phyloP scores from a whole-genome alignment of 305 asterid genomes.

The Fraxinus sp. region DNA sequence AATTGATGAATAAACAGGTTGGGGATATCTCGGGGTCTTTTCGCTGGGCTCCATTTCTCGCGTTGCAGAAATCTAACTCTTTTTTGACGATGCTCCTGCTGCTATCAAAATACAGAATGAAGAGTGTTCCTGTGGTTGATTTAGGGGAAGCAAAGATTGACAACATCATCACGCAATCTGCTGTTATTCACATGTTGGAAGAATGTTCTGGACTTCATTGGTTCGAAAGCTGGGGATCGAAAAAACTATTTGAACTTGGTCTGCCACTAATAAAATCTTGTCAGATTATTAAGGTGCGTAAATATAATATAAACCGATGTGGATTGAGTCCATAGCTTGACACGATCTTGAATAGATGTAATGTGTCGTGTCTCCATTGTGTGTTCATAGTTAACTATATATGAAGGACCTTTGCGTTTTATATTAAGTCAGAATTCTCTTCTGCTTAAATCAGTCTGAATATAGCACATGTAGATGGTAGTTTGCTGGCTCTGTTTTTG shows the following conservation, averaged over 20 bases:
- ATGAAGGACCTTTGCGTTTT: not conserved
- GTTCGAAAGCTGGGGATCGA: conserved; percentile 97
- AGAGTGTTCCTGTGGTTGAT: conserved; percentile 90
- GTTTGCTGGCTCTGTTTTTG: not conserved
- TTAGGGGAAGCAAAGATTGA: conserved; percentile 76
- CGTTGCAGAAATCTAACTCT: conserved; percentile 85
- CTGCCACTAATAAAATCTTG: conserved; percentile 71
- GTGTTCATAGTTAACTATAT: not conserved
- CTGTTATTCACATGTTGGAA: conserved; percentile 92
- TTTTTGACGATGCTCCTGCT: conserved; percentile 92
- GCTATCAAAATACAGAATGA: conserved; percentile 90
- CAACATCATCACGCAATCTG: conserved; percentile 82
- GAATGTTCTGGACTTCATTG: conserved; percentile 96
- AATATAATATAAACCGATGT: conserved; percentile 7
- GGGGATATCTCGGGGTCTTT: conserved; percentile 89
- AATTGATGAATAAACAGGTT: conserved; percentile 48
- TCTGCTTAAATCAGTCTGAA: not conserved
- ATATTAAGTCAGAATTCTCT: not conserved
- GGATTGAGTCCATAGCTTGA: not conserved
- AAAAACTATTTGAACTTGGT: conserved; percentile 77
- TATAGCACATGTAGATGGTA: not conserved
- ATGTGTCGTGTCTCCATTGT: not conserved
- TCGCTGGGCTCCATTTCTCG: conserved; percentile 99
- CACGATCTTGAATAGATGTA: not conserved
- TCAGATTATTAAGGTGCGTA: conserved; percentile 48